Evolutionary conservation across 2,329 filamentous ascomycete species (phyloP), one percentile per base, ranked within the genome.

Genomic region (Diaporthe nobilis): DNA sequence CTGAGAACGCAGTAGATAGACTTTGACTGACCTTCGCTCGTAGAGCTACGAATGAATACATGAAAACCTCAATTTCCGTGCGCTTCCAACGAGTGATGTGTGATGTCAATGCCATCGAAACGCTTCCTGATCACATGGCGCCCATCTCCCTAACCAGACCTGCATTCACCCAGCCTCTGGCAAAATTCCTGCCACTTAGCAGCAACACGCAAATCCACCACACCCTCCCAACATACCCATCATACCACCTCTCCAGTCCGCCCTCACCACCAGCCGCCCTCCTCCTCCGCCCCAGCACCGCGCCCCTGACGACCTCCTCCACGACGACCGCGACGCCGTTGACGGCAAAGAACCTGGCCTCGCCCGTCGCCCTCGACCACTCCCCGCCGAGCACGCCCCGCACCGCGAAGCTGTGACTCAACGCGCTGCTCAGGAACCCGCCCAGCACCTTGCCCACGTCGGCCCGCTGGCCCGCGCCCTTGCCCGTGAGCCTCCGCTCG

Each of bases 361-460:
- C 82, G 0, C 82, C 82, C 1, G 78, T 78, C 0, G 82, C 81
- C 55, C 80, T 76, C 42, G 74, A 71, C 81, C 82, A 82, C 20
- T 82, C 80, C 0, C 85, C 85, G 7, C 80, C 84, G 4, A 86
- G 76, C 3, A 85, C 84, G 0, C 84, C 83, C 68, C 85, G 79
- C 4, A 85, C 85, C 4, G 83, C 82, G 60, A 85, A 85, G 1
- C 81, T 82, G 68, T 87, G 85, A 31, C 86, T 84, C 53, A 86
- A 81, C 0, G 84, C 85, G 74, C 82, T 84, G 67, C 82, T 84
- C 28, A 85, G 71, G 68, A 87, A 86, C 1, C 83, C 85, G 9
- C 85, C 85, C 3, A 86, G 74, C 2, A 87, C 84, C 78, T 86
- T 87, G 1, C 85, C 85, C 42, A 86, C 78, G 78, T 86, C 85